Base-by-base conservation (phyloP, 2,329 filamentous ascomycete genomes). In the Colletotrichum acutatum region DNA sequence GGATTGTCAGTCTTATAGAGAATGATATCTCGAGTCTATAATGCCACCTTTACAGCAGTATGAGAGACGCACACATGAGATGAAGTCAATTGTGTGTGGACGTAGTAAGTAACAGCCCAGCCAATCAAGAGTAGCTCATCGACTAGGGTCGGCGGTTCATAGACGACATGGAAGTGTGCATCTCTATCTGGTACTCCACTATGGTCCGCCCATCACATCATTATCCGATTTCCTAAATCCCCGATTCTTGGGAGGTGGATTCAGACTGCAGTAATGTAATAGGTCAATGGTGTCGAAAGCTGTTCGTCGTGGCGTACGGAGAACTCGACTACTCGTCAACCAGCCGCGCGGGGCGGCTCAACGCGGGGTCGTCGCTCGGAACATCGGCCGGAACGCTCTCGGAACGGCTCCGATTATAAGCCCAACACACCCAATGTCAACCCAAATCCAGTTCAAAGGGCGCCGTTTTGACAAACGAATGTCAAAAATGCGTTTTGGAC, bases 61-160 rank as follows among this genome's bases (percentile, higher is more conserved):
- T 62, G 32, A 57, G 52, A 65, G 60, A 57, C 11, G 52, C 34
- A 22, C 22, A 53, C 26, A 26, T 59, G 42, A 69, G 58, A 64
- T 42, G 69, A 69, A 72, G 69, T 69, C 69, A 64, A 69, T 64
- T 60, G 57, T 19, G 19, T 57, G 64, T 53, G 54, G 53, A 19
- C 49, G 54, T 24, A 63, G 22, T 19, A 26, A 63, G 60, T 9
- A 34, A 63, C 12, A 63, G 11, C 26, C 6, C 42, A 3, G 42
- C 60, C 60, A 63, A 63, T 63, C 42, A 63, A 32, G 60, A 28
- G 60, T 26, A 8, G 16, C 9, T 16, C 12, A n/a, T 2, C 26
- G 3, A 37, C 34, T 42, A 22, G 22, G 34, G 24, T 46, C n/a
- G 19, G 34, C 53, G 28, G 7, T 42, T n/a, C 42, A 49, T 49